phyloP scores from a whole-genome alignment of 257 asterid genomes.

The Sherardia arvensis region DNA sequence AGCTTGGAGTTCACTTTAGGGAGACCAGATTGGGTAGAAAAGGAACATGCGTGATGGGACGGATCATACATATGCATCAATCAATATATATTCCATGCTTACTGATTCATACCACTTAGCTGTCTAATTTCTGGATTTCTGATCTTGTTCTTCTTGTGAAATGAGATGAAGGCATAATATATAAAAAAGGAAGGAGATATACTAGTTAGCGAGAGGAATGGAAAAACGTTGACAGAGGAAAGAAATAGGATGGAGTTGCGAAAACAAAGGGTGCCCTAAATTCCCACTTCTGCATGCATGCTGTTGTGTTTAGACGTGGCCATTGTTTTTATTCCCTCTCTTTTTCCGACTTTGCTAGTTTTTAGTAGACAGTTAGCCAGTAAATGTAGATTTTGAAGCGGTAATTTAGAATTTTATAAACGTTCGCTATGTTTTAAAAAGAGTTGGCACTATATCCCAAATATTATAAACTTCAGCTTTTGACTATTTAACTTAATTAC shows the following conservation, averaged over 20 bases:
- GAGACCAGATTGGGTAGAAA: conserved; percentile 40
- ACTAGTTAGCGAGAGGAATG: background rate
- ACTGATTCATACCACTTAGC: background rate
- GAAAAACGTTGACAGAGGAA: background rate
- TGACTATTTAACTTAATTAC: no score
- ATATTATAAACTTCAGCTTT: no score
- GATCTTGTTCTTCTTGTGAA: background rate
- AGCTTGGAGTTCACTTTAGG: conserved; percentile 50
- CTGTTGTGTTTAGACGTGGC: conserved; percentile 3
- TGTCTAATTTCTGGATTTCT: background rate
- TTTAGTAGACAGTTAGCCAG: no score
- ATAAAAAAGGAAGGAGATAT: background rate
- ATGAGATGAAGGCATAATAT: conserved; percentile 10
- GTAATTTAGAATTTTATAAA: no score
- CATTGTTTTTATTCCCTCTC: background rate
- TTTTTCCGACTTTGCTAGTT: background rate
- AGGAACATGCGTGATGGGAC: conserved; percentile 22
- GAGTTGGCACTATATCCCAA: no score
- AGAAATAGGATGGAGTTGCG: background rate
- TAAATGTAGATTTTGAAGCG: no score
- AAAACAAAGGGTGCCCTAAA: background rate
- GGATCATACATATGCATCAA: background rate
- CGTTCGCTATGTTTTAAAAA: background rate
- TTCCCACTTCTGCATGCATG: conserved; percentile 12
- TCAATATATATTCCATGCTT: background rate